Evolutionary conservation across 139 green algal species (phyloP), one percentile per base, ranked within the genome.

Genomic region (Eudorina sp.): DNA sequence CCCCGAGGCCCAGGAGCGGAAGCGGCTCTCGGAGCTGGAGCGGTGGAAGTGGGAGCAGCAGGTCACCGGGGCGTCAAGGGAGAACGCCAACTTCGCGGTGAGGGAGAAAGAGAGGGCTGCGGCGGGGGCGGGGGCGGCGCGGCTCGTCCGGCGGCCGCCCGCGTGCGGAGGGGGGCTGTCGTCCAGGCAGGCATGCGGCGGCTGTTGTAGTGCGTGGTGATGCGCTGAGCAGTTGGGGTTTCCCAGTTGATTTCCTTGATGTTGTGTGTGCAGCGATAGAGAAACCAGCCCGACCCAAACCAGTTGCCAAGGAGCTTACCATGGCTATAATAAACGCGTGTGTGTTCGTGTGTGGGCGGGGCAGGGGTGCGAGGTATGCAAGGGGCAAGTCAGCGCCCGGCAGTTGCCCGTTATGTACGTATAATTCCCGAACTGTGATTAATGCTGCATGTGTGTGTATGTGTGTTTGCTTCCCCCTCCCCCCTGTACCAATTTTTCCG

Each of bases 21-120:
- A 93, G 66, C 83, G 89, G 9, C 36, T 58, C 34, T 62, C 76
- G 14, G 82, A 96, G 75, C 90, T 96, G 2, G 94, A 96, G 90
- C 60, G 92, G 58, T 97, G 95, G 95, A 88, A 91, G 27, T n/a
- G 89, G 83, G 55, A 93, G 83, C 95, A 97, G 90, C 84, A 96
- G 58, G 64, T 80, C 38, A 84, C 87, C 9, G 95, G 94, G 0
- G 87, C 88, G 3, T 84, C 88, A 3, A 70, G 87, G 4, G 89
- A 85, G 29, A 97, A 97, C 74, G 86, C 95, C 58, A 97, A 97
- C 79, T 97, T 97, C 60, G 89, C 55, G 73, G 81, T 87, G 41
- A 31, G 80, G 55, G 5, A 5, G 16, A 55, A 13, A 55, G 48
- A 55, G 48, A 55, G 48, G 13, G 48, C 48, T 13, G 48, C 48